Base-by-base conservation (phyloP, 2,329 filamentous ascomycete species). In the Epichloe scottii region DNA sequence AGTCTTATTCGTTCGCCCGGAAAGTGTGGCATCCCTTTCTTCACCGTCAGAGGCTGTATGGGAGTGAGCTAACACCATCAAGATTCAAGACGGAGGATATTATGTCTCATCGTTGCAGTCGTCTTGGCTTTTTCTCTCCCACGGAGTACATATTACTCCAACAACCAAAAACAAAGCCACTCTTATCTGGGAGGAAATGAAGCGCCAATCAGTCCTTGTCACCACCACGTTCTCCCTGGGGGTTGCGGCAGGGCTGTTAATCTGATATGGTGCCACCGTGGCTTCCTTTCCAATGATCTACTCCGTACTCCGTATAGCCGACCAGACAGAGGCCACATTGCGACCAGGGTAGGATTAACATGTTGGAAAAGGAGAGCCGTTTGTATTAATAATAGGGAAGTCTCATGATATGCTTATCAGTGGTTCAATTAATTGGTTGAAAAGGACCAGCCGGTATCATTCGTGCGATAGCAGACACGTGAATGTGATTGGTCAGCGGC, bases 401-500 rank as follows among this genome's bases (percentile, higher is more conserved):
- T 26, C 30, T 30, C 33, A 37, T 38, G 39, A 10, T 8, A 8
- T 44, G 19, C 48, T 44, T 49, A 49, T 49, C 40, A 30, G 30
- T 30, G 19, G 17, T 21, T 39, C 19, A 14, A 17, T 30, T 35
- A 19, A 30, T 49, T 37, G 40, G 48, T 40, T 44, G 19, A 30
- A 17, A 12, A 3, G 19, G 14, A n/a, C 39, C 30, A 41, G 40
- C n/a, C 44, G 37, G 44, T 17, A 47, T 46, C 38, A 12, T 42
- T 35, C 43, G 15, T 33, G 37, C 49, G 54, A 56, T 51, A 48
- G 26, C 48, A 33, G 15, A 3, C 15, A 35, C 11, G 26, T n/a
- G 12, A 39, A 40, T 46, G 30, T 62, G 50, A 64, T 63, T 64
- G 62, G 62, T 12, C 35, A 21, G 41, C 33, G 21, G 21, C 21